phyloP scores from a whole-genome alignment of 352 stramenopile species.

The Pythium biforme region DNA sequence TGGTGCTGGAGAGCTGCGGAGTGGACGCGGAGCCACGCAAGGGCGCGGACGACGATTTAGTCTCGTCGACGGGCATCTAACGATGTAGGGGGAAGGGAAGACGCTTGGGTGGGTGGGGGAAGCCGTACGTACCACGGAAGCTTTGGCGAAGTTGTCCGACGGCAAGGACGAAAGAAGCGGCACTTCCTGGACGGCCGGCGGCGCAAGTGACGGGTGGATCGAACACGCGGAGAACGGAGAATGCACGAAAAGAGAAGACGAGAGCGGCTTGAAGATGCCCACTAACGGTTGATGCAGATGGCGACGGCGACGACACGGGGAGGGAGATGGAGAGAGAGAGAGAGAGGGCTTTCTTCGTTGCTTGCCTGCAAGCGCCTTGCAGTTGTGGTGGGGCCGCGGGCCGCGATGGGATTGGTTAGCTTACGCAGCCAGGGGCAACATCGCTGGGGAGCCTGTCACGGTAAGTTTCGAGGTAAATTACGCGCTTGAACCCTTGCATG shows the following conservation, averaged over 20 bases:
- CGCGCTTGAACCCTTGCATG: constrained; percentile 30
- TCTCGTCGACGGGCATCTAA: constrained; percentile 23
- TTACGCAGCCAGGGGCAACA: constrained; percentile 11
- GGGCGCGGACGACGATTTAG: constrained; percentile 15
- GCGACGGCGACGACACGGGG: not conserved
- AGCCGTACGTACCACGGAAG: constrained; percentile 11
- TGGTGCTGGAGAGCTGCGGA: constrained; percentile 12
- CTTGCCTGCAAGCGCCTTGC: constrained; percentile 6
- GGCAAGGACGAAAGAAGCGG: no score
- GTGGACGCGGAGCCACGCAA: constrained; percentile 26
- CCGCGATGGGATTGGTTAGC: constrained; percentile 19
- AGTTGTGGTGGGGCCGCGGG: constrained; percentile 22
- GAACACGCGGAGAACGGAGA: constrained; percentile 3
- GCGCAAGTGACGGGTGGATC: not conserved
- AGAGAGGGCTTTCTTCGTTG: not conserved
- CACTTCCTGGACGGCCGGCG: not conserved
- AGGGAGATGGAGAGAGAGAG: not conserved
- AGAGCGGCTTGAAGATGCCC: no score
- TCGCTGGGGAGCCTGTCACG: constrained; percentile 6
- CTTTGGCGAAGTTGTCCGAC: not conserved
- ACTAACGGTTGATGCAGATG: not conserved
- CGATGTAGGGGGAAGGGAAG: not conserved
- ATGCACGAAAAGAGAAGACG: not conserved
- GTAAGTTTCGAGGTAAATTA: constrained; percentile 34
- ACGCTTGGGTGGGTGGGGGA: not conserved